Evolutionary conservation across 345 rosid species (phyloP).

Genomic region (Chamaenerion angustifolium): DNA sequence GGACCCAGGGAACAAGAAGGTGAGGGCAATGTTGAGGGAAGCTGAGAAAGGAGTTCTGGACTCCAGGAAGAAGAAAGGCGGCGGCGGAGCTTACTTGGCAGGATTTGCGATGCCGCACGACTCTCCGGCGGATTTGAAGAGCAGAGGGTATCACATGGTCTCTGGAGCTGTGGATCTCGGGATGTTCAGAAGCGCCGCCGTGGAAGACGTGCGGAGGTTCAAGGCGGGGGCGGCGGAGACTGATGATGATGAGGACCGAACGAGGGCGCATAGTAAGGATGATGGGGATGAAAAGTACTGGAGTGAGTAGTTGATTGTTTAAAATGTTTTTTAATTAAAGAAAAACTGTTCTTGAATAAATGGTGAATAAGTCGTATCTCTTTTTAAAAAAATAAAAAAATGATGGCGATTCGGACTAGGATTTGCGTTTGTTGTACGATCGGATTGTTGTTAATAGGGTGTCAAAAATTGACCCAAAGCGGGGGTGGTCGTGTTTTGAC

Average conservation of each 20-base stretch:
- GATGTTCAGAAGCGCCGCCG: constrained; percentile 48
- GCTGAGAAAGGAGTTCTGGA: constrained; percentile 62
- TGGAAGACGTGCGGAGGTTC: constrained; percentile 68
- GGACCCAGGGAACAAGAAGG: constrained; percentile 94
- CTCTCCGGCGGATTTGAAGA: constrained; percentile 29
- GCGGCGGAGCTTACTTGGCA: constrained; percentile 43
- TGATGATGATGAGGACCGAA: no score
- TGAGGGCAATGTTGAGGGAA: constrained; percentile 40
- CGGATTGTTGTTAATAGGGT: no score
- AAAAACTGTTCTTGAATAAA: no score
- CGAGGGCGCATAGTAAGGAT: constrained; percentile 4
- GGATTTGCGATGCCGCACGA: constrained; percentile 79
- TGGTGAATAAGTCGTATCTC: no score
- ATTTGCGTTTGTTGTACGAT: no score
- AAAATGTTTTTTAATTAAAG: no score
- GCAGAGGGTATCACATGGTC: constrained; percentile 69
- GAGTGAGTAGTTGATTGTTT: constrained; percentile 26
- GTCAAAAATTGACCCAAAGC: no score
- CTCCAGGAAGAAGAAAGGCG: constrained; percentile 4
- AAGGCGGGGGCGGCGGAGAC: constrained; percentile 23
- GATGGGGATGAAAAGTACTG: constrained; percentile 46
- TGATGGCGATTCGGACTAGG: no score
- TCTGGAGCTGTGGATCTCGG: constrained; percentile 68
- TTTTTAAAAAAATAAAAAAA: no score
- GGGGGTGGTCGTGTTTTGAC: no score